phyloP scores from a whole-genome alignment of 2,329 filamentous ascomycete genomes.

The Aspergillus fijiensis region DNA sequence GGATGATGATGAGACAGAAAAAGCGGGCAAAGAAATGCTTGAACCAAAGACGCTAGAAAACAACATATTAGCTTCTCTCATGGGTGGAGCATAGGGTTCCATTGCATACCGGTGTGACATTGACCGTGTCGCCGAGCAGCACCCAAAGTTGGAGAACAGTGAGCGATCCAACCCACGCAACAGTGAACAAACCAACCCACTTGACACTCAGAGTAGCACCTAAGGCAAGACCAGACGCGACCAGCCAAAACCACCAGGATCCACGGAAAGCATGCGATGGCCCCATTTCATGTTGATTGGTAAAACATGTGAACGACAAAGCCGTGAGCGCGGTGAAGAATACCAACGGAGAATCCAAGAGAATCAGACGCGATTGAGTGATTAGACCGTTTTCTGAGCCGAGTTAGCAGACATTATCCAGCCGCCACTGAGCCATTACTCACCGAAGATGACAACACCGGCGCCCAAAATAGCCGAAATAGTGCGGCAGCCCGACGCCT shows the following conservation, averaged over 20 bases:
- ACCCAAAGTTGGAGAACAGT: constrained; percentile 94
- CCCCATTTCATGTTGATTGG: constrained; percentile 93
- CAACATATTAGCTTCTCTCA: constrained; percentile 23
- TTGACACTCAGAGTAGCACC: constrained; percentile 94
- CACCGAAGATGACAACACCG: constrained; percentile 86
- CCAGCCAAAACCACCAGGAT: constrained; percentile 98
- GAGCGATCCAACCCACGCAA: constrained; percentile 92
- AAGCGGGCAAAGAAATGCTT: constrained; percentile 91
- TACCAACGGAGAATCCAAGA: constrained; percentile 92
- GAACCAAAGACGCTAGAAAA: constrained; percentile 68
- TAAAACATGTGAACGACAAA: constrained; percentile 87
- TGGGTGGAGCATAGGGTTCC: neutral
- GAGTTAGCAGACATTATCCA: constrained; percentile 12
- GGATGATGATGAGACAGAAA: constrained; percentile 90
- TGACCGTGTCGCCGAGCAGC: constrained; percentile 82
- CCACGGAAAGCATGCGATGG: constrained; percentile 82
- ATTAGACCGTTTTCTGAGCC: constrained; percentile 83
- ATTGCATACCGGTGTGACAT: constrained; percentile 68
- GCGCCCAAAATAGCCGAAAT: constrained; percentile 81
- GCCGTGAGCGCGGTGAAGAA: constrained; percentile 91
- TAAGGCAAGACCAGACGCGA: constrained; percentile 78
- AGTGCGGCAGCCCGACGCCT: constrained; percentile 84
- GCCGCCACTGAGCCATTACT: constrained; percentile 15
- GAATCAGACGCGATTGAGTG: constrained; percentile 91
- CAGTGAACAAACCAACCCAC: constrained; percentile 98